Base-by-base conservation (phyloP, 1,139 yeast species). In the Yamadazyma jaroonii region DNA sequence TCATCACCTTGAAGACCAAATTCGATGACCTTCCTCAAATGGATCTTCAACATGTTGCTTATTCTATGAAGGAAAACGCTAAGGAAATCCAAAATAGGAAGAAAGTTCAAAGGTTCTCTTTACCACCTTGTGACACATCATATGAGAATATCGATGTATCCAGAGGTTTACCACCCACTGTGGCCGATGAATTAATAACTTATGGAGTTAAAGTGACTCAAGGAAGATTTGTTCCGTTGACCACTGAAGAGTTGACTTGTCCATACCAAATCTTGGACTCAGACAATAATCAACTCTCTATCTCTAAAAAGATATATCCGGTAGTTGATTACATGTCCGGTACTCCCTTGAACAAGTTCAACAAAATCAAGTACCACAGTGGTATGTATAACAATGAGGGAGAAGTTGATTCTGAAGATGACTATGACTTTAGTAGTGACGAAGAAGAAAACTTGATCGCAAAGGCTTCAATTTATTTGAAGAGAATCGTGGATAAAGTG, bases 61-160 rank as follows among this genome's bases (percentile, higher is more conserved):
- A 50, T 28, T 41, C 62, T 9, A 61, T 62, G 64, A 50, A 45
- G 38, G 44, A 45, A 26, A 58, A 58, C 42, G 52, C 52, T 29
- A 57, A 47, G 39, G 59, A 59, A 26, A 52, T 53, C 45, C 63
- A 49, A 48, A 44, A 40, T 35, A 54, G 41, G 36, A 48, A 52
- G 31, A 65, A 61, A 40, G 42, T 54, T 28, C 59, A 53, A 10
- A 48, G 53, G 20, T 49, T 45, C 27, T 52, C 53, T 2, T 33
- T 57, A 8, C 74, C 73, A 0, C 54, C 52, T 32, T 80, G 86
- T 56, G 67, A 66, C 11, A 46, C 50, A 2, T 52, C 45, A 9
- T 84, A 81, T 54, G 61, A 63, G 3, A 80, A 81, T 49, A 52
- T 83, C 29, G 81, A 78, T 32, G 59, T 73, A 3, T 60, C 76